phyloP scores from a whole-genome alignment of 2,329 filamentous ascomycete species.

The Aspergillus sp. region DNA sequence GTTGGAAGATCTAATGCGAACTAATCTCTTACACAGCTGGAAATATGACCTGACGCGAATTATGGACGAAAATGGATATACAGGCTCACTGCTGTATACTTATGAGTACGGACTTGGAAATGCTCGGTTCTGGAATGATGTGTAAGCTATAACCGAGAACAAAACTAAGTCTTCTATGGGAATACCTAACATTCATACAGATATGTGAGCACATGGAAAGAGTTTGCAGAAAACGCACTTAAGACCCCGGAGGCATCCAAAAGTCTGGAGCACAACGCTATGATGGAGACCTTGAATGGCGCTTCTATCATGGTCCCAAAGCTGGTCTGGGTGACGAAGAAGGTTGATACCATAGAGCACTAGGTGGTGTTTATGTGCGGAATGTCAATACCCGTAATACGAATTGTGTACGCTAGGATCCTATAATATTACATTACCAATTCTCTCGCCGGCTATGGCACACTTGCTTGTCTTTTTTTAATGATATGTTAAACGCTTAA shows the following conservation, averaged over 20 bases:
- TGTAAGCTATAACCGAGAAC: neutral
- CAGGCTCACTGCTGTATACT: slow-evolving; percentile 2
- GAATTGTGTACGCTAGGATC: too few relatives aligned
- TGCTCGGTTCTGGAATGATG: neutral
- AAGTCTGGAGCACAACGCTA: neutral
- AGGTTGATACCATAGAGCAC: neutral
- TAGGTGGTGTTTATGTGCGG: neutral
- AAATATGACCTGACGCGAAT: neutral
- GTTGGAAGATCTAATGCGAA: neutral
- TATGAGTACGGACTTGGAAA: slow-evolving; percentile 4
- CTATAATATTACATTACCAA: too few relatives aligned
- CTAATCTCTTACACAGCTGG: neutral
- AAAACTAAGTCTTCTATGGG: neutral
- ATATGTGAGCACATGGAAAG: slow-evolving; percentile 5
- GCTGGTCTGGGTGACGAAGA: slow-evolving; percentile 4
- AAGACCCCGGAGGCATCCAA: neutral
- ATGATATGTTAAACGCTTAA: too few relatives aligned
- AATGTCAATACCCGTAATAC: neutral
- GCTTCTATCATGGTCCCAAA: slow-evolving; percentile 1
- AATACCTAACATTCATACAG: neutral
- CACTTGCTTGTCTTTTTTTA: too few relatives aligned
- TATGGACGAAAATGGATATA: neutral
- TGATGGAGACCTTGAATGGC: slow-evolving; percentile 2
- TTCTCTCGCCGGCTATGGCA: too few relatives aligned
- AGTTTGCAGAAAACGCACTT: neutral